Conservation (phyloP, 192 early-diverging fungal species). For the Coemansia guatemalensis region DNA sequence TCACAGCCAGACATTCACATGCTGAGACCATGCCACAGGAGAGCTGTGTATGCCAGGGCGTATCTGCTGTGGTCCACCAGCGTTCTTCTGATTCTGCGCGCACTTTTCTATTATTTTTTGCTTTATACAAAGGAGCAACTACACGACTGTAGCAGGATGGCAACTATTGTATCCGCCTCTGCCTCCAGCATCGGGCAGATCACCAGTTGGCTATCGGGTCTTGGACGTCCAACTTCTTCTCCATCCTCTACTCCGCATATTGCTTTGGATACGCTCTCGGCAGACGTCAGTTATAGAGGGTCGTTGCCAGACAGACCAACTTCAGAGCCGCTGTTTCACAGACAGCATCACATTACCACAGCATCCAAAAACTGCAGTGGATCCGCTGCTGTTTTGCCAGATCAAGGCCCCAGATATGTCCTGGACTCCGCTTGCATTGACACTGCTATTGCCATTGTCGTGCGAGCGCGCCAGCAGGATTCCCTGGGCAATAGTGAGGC, state of each 20-base stretch:
- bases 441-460: constrained; percentile 21
- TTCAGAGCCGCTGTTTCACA: background rate
- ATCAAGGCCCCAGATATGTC: background rate
- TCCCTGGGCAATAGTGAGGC: constrained; percentile 14
- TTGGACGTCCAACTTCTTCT: background rate
- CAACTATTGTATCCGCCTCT: background rate
- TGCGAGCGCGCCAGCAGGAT: constrained; percentile 41
- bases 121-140: no score
- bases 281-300: background rate
- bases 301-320: background rate
- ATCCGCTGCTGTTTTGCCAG: background rate
- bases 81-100: background rate
- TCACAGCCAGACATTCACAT: background rate
- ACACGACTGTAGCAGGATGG: background rate
- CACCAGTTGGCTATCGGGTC: background rate
- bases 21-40: no score
- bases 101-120: no score
- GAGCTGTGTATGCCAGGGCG: no score
- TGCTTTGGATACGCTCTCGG: background rate
- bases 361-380: background rate
- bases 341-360: background rate
- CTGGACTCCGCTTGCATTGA: constrained; percentile 18
- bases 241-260: background rate
- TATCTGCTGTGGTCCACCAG: background rate
- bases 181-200: background rate